Base-by-base conservation (phyloP, 495 filamentous ascomycete genomes). In the Chaetomium fimeti region DNA sequence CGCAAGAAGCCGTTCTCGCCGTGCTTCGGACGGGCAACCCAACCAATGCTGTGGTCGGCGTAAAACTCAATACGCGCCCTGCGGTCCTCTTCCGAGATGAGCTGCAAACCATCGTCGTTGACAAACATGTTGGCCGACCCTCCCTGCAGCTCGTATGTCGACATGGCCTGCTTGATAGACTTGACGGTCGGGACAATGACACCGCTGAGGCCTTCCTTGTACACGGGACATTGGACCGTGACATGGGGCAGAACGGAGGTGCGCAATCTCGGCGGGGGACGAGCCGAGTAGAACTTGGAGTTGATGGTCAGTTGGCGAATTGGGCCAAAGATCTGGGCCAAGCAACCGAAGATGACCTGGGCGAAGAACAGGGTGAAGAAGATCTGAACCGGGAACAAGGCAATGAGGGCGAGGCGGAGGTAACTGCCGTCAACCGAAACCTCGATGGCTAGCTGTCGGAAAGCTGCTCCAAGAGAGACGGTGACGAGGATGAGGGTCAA, bases 281-380 rank as follows among this genome's bases (percentile, higher is more conserved):
- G 75, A 25, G 88, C 89, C 5, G 89, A 92, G 77, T 89, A 92
- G 76, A 87, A 92, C 74, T 88, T 89, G 64, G 88, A 91, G 76
- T 92, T 92, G 64, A 81, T 75, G 42, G 83, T 84, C 73, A 92
- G 82, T 72, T 91, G 89, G 27, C 82, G 81, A 58, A 91, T 84
- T 8, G 89, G 89, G 18, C 89, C 89, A 61, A 92, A 85, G 57
- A 87, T 83, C 74, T 92, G 89, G 16, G 89, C 87, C 61, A 91
- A 69, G 71, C 87, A 90, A 48, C 89, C 88, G 60, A 91, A 77
- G 63, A 91, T 86, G 67, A 89, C 88, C 75, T 90, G 88, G 20
- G 77, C 85, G 69, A 90, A 90, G 76, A 90, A 90, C 68, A 92
- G 77, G 18, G 89, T 89, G 77, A 92, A 91, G 79, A 91, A 92